Percentiles rank a stretch among this genome's conserved stretches.
These are phyloP conservation scores for Capniomyces stellatus DNA, from an alignment of 371 early-diverging fungal species.

Conservation along the genomic window DNA sequence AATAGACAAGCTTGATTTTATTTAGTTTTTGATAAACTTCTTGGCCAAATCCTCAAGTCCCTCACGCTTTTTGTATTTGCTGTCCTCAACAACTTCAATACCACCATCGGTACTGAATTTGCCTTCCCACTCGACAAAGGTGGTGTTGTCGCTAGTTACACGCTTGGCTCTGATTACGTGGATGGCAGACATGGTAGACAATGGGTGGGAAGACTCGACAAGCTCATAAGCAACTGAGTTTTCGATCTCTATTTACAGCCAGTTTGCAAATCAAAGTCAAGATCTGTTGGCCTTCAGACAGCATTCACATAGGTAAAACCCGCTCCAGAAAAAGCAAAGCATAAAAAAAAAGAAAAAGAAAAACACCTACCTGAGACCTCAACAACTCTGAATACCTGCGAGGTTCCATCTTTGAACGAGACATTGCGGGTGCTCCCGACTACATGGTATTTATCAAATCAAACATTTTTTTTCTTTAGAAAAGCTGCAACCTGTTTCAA, in stretches of 20 bases:
- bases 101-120: slow-evolving; percentile 37
- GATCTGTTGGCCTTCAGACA: no score
- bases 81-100: slow-evolving; percentile 31
- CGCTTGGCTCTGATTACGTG: slow-evolving; percentile 31
- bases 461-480: neutral
- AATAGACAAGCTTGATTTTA: no score
- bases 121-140: slow-evolving; percentile 42
- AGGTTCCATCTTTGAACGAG: slow-evolving; percentile 39
- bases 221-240: slow-evolving; percentile 38
- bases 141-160: slow-evolving; percentile 35
- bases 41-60: slow-evolving; percentile 36
- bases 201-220: slow-evolving; percentile 34
- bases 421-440: slow-evolving; percentile 36
- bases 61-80: slow-evolving; percentile 44
- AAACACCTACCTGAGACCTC: slow-evolving; percentile 27
- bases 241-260: slow-evolving; percentile 24
- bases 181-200: slow-evolving; percentile 30
- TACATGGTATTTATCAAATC: no score
- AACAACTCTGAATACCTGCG: slow-evolving; percentile 31
- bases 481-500: no score
- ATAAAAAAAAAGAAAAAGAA: neutral
- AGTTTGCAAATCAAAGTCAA: neutral
- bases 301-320: no score
- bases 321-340: neutral
- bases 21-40: no score